Evolutionary conservation across 345 rosid species (phyloP).

Genomic region (Gossypium raimondii): DNA sequence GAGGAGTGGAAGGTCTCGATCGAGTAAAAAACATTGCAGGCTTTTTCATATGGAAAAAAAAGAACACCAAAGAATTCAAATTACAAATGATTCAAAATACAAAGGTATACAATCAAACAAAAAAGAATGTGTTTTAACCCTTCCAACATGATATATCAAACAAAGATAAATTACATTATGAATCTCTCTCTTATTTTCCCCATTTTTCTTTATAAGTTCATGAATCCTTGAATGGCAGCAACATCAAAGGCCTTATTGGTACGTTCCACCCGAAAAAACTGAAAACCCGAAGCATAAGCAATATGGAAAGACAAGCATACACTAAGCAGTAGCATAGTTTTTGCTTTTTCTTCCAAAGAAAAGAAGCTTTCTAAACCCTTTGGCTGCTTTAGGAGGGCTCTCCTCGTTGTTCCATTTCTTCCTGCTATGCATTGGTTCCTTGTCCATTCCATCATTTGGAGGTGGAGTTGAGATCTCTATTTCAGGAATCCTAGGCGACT

Average conservation of each 20-base stretch:
- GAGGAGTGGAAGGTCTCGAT: no score
- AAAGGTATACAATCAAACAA: neutral
- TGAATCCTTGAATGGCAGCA: slow-evolving; percentile 27
- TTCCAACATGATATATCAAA: slow-evolving; percentile 5
- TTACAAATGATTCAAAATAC: slow-evolving; percentile 1
- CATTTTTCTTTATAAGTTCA: neutral
- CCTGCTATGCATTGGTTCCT: slow-evolving; percentile 53
- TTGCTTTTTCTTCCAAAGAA: slow-evolving; percentile 64
- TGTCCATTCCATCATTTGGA: slow-evolving; percentile 30
- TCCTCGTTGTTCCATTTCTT: slow-evolving; percentile 85
- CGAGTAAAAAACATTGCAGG: neutral
- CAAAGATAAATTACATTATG: slow-evolving; percentile 12
- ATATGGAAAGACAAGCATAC: slow-evolving; percentile 12
- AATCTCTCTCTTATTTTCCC: neutral
- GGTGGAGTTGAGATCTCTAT: slow-evolving; percentile 68
- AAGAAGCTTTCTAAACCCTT: slow-evolving; percentile 86
- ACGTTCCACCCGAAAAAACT: slow-evolving; percentile 9
- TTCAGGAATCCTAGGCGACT: slow-evolving; percentile 43
- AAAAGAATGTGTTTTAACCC: slow-evolving; percentile 6
- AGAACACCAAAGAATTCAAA: neutral
- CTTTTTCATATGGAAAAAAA: neutral
- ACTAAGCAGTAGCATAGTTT: slow-evolving; percentile 20
- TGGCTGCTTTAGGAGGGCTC: slow-evolving; percentile 66
- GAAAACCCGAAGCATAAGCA: slow-evolving; percentile 6
- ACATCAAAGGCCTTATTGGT: slow-evolving; percentile 36